phyloP scores from a whole-genome alignment of 1,284 basidiomycete species.

The Rhodotorula sp. region DNA sequence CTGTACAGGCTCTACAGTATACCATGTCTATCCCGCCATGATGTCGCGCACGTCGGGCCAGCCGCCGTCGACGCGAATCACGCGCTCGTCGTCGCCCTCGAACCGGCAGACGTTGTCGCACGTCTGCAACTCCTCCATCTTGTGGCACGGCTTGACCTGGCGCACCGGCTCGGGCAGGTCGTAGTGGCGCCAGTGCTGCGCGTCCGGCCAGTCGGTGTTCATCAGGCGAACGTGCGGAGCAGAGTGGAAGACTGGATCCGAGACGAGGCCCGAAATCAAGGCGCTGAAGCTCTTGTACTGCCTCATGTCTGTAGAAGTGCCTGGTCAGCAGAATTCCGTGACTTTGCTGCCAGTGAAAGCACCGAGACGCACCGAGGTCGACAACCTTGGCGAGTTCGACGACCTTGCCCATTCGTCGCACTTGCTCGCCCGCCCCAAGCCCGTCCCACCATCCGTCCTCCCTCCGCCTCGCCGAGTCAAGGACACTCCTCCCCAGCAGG shows the following conservation, averaged over 20 bases:
- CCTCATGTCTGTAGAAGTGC: constrained; percentile 15
- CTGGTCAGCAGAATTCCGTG: no score
- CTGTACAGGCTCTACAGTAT: no score
- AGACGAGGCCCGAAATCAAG: constrained; percentile 4
- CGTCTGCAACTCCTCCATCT: not conserved
- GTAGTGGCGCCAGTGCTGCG: constrained; percentile 7
- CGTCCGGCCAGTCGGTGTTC: constrained; percentile 16
- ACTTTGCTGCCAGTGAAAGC: fast-evolving
- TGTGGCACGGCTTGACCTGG: not conserved
- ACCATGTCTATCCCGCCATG: no score
- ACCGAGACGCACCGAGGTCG: constrained; percentile 24
- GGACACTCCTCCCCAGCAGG: constrained; percentile 16
- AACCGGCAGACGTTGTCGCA: not conserved
- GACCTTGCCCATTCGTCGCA: constrained; percentile 2
- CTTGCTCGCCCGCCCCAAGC: not conserved
- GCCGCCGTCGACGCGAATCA: no score
- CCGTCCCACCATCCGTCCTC: constrained; percentile 15
- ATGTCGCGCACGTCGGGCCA: no score
- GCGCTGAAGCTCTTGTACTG: constrained; percentile 8
- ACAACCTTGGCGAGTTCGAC: constrained; percentile 11
- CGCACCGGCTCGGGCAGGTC: not conserved
- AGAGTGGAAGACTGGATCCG: constrained; percentile 5
- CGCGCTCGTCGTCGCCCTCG: not conserved
- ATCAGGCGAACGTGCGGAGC: constrained; percentile 12
- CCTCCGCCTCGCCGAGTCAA: constrained; percentile 6